Evolutionary conservation across 331 rosid species (phyloP), one percentile per base, ranked within the genome.

Genomic region (Ulmus americana): DNA sequence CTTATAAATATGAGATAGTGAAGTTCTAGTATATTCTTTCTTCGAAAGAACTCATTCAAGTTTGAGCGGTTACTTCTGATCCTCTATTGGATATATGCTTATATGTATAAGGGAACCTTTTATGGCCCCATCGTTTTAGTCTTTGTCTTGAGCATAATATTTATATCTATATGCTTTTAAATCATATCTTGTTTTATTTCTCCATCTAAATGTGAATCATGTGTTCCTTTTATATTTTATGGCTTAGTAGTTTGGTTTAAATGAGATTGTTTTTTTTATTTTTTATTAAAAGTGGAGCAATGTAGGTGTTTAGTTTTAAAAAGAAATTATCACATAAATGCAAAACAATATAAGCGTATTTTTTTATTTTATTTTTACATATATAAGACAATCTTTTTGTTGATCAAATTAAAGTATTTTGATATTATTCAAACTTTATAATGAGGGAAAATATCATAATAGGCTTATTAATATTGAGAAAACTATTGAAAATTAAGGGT

Each of bases 51-150:
- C 54, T 45, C 59, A 59, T 48, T 15, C 35, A 28, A 59, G 56
- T 65, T 35, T 1, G 63, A 43, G 74, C 50, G 18, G 66, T 15
- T 58, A 7, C 60, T 42, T 63, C 1, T 52, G 35, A 3, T 61
- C 0, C 18, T 1, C 5, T 13, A 40, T 58, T 55, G 51, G 55
- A 15, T 57, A 46, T 58, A 39, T 70, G 46, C 15, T 64, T 46
- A 11, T 39, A 45, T 64, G 58, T 68, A 11, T 59, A 47, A 43
- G 42, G 47, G 74, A 63, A 64, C 55, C 43, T 72, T 51, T 74
- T 61, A 4, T 20, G 50, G 55, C 8, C 57, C 47, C 47, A 56
- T 59, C 51, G 61, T 60, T 44, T 73, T n/a, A 5, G 12, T 53
- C 61, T 54, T 63, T 56, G 60, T 49, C 54, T 58, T 8, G 15